phyloP scores from a whole-genome alignment of 169 alveolate genomes.

The Besnoitia besnoiti region DNA sequence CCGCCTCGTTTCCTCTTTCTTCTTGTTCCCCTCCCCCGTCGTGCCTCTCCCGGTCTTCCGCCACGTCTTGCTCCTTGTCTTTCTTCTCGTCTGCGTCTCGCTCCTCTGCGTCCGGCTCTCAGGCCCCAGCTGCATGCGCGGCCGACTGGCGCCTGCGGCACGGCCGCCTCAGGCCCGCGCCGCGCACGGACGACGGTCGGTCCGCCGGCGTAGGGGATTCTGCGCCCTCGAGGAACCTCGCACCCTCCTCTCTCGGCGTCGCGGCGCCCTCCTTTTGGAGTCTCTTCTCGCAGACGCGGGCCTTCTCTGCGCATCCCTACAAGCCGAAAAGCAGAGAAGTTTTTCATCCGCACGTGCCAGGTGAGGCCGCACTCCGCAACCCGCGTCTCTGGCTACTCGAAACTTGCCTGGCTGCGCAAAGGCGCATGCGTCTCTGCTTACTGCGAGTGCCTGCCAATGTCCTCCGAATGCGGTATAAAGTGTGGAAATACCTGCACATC shows the following conservation, averaged over 20 bases:
- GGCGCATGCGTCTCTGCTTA: no score
- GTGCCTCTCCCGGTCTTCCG: neutral
- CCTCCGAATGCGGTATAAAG: no score
- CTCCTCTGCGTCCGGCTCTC: neutral
- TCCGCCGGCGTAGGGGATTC: no score
- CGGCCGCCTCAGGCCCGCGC: no score
- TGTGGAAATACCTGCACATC: no score
- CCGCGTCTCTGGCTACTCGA: no score
- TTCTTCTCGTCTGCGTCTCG: neutral
- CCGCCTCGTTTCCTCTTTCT: neutral
- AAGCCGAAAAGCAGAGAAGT: constrained; percentile 77
- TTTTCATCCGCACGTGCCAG: constrained; percentile 74
- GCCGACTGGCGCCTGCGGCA: no score
- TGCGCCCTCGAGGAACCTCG: no score
- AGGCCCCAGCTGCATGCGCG: no score
- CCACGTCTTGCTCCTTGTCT: neutral
- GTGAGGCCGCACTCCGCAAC: neutral
- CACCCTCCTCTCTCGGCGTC: neutral
- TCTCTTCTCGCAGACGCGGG: constrained; percentile 36
- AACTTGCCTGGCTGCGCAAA: no score
- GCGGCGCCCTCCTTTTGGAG: neutral
- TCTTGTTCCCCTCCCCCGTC: neutral
- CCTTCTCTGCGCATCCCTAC: constrained; percentile 73
- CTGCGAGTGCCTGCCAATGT: no score
- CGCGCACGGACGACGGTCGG: no score